Evolutionary conservation across 164 flowering plant genomes (phyloP), one percentile per base, ranked within the genome.

Genomic region (Nelumbo lutea): DNA sequence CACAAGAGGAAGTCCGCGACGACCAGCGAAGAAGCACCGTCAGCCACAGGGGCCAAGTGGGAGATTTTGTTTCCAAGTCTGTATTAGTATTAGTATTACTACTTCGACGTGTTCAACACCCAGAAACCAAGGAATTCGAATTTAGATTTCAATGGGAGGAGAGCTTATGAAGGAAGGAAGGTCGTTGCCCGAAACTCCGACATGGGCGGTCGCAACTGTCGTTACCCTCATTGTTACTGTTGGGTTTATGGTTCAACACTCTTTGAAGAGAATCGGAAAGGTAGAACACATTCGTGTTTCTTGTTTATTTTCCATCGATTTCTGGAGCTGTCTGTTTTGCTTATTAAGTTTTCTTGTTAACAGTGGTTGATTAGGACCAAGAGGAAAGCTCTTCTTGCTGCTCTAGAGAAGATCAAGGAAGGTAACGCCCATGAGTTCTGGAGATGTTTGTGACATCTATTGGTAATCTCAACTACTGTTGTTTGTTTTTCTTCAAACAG

Each of bases 141-240:
- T 50, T 39, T 39, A 3, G 4, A 60, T 41, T 60, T 41, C 1
- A 59, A 59, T 66, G 59, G 68, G 4, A 13, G 66, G 38, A 48
- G 64, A 56, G 53, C 9, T 39, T 51, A 61, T 65, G 65, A 51
- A 11, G 53, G 75, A 77, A 73, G 90, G 83, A 42, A 70, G 72
- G 67, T 88, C 98, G 5, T 70, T 93, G 71, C 77, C 77, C 42
- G 84, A 78, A 67, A 90, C 96, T 46, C 98, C 96, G 40, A 81
- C 91, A 59, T 93, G 92, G 96, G 89, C 96, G 15, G 88, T 93
- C 27, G 91, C 97, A 47, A 80, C 88, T n/a, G 94, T 93, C 46
- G 61, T 88, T 48, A 66, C 85, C 68, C 62, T 83, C 57, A 74
- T 93, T 88, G 91, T 93, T 65, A 38, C 68, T 63, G 44, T 90